phyloP scores from a whole-genome alignment of 164 flowering plant species.

The Tinospora cordifolia region DNA sequence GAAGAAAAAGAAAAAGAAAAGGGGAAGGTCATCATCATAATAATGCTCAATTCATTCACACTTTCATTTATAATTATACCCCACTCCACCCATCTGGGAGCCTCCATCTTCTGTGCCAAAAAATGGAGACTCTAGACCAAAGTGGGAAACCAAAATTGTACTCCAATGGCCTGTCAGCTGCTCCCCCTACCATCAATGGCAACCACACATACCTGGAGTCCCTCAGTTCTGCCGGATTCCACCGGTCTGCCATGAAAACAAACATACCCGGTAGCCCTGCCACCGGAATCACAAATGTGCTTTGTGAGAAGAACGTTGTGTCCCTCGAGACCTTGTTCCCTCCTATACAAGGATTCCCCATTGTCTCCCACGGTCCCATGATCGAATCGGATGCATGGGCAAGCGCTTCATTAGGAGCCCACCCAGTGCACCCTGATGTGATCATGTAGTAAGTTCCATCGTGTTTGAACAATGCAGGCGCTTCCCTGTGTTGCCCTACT shows the following conservation, averaged over 20 bases:
- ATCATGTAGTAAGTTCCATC: constrained; percentile 88
- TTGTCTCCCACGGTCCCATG: constrained; percentile 91
- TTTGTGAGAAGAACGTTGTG: constrained; percentile 80
- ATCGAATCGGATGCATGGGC: constrained; percentile 92
- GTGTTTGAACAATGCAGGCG: constrained; percentile 85
- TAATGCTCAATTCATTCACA: neutral
- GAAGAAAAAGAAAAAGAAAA: neutral
- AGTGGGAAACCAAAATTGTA: constrained; percentile 83
- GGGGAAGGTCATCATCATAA: neutral
- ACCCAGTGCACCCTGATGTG: constrained; percentile 94
- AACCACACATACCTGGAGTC: constrained; percentile 95
- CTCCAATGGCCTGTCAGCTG: constrained; percentile 74
- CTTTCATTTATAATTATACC: neutral
- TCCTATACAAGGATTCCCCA: constrained; percentile 89
- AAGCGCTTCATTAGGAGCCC: constrained; percentile 93
- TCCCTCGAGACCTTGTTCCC: constrained; percentile 60
- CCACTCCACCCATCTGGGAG: constrained; percentile 50
- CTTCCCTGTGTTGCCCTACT: constrained; percentile 83
- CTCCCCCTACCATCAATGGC: constrained; percentile 71
- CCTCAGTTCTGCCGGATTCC: constrained; percentile 79
- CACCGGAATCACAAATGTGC: constrained; percentile 76
- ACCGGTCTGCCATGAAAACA: constrained; percentile 89
- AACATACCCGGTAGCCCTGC: constrained; percentile 50
- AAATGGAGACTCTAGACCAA: constrained; percentile 93
- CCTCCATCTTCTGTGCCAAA: constrained; percentile 90